A percentile compares a stretch with the other conserved stretches of the same genome.
These are phyloP conservation scores for Alternaria alternata DNA, from an alignment of 2,329 filamentous ascomycete species.

Conservation along the genomic window DNA sequence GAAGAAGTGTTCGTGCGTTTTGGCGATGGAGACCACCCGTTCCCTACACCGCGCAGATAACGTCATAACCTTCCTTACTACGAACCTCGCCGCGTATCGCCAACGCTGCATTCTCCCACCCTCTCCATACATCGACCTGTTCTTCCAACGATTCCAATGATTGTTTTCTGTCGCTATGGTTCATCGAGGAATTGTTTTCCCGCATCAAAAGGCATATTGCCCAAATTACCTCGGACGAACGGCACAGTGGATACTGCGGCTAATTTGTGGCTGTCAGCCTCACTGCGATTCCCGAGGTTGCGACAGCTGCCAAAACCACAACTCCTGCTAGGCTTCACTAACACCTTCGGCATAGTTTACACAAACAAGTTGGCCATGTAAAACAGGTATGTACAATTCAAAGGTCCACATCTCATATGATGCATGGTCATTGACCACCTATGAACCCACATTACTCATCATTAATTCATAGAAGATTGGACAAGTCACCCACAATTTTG, in stretches of 20 bases:
- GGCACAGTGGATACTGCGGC: background rate
- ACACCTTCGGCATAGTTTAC: background rate
- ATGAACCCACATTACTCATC: background rate
- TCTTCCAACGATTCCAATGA: background rate
- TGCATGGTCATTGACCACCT: background rate
- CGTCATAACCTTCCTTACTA: background rate
- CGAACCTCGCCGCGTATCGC: background rate
- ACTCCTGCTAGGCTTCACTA: background rate
- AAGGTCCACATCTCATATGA: no score
- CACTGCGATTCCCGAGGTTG: constrained; percentile 1
- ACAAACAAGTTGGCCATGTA: background rate
- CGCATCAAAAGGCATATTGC: background rate
- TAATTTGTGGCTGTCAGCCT: background rate
- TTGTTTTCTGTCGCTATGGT: no score
- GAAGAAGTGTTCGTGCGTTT: background rate
- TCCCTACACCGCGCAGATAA: background rate
- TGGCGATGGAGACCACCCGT: background rate
- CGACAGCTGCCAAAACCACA: background rate
- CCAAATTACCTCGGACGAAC: background rate
- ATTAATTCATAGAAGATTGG: background rate
- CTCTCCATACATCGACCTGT: background rate
- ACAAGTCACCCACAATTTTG: background rate
- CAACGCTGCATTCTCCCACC: background rate
- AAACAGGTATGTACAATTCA: background rate
- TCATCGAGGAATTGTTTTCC: background rate